These are phyloP conservation scores for Kodamaea nitidulidarum DNA, from an alignment of 805 yeast species.

Conservation along the genomic window DNA sequence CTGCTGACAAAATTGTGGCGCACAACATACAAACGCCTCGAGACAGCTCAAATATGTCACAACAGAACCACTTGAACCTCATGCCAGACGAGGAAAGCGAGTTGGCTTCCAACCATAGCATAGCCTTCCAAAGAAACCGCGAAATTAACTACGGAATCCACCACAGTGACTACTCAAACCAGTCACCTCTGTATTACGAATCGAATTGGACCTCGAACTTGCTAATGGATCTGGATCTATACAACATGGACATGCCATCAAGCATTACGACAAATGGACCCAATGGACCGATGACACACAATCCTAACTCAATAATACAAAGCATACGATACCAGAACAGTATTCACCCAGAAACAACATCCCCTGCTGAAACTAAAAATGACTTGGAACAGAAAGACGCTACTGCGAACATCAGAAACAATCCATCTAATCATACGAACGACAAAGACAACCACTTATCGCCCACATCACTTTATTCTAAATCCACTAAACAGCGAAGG, in stretches of 20 bases:
- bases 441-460: conserved; percentile 4
- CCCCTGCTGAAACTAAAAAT: not conserved
- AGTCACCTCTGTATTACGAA: conserved; percentile 17
- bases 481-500: conserved; percentile 40
- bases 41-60: not conserved
- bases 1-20: not conserved
- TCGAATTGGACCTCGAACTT: conserved; percentile 32
- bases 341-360: conserved; percentile 13
- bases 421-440: conserved; percentile 4
- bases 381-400: not conserved
- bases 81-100: no score
- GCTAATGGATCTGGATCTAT: conserved; percentile 30
- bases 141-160: conserved; percentile 7
- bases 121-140: not conserved
- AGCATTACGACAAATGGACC: not conserved
- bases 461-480: conserved; percentile 3
- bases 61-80: not conserved
- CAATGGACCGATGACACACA: conserved; percentile 2
- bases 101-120: not conserved
- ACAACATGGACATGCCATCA: conserved; percentile 28
- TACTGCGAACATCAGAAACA: not conserved
- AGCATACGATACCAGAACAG: conserved; percentile 30
- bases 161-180: conserved; percentile 6
- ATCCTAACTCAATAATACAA: conserved; percentile 24
- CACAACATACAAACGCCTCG: not conserved